phyloP scores from a whole-genome alignment of 345 rosid genomes.

The Aquilaria yunnanensis region DNA sequence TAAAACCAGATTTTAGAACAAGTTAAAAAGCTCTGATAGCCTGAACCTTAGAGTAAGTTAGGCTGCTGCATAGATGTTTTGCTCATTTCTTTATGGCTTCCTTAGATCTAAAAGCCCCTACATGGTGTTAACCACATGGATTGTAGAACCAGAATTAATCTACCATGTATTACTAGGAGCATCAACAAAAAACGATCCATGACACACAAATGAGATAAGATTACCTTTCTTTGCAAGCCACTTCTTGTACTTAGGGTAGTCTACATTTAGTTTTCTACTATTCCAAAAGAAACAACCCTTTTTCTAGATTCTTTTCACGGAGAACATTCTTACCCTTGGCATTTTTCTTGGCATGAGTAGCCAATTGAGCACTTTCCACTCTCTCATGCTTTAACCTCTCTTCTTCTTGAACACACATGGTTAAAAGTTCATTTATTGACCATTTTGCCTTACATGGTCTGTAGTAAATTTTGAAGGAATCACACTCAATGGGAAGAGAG shows the following conservation, averaged over 20 bases:
- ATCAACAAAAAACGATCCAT: too few species aligned
- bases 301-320: background rate
- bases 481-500: background rate
- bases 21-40: background rate
- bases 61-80: background rate
- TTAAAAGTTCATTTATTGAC: background rate
- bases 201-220: too few species aligned
- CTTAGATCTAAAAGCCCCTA: background rate
- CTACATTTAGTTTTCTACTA: constrained; percentile 1
- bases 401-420: constrained; percentile 9
- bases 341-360: too few species aligned
- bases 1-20: background rate
- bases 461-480: constrained; percentile 5
- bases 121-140: background rate
- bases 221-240: constrained; percentile 5
- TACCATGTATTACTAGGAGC: too few species aligned
- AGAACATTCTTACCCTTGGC: too few species aligned
- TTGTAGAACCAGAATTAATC: too few species aligned
- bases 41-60: background rate
- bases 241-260: background rate
- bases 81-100: background rate
- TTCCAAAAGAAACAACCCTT: too few species aligned
- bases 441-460: constrained; percentile 4
- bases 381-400: background rate
- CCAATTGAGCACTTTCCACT: background rate